Percentiles rank a stretch among this genome's conserved stretches.
phyloP scores from a whole-genome alignment of 306 rosid genomes.

The Arachis hypogaea region DNA sequence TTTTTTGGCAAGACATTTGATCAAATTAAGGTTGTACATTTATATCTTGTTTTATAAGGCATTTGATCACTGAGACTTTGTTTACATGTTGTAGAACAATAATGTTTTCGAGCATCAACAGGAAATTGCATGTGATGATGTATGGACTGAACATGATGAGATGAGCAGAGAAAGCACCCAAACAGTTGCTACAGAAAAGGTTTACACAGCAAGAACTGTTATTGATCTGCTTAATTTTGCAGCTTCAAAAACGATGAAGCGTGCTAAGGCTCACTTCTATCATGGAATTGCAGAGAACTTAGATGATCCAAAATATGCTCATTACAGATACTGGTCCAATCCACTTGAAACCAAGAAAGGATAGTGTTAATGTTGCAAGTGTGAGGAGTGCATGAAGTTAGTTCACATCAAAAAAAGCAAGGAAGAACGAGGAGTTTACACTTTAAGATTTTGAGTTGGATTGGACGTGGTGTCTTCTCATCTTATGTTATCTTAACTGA shows the following conservation, averaged over 20 bases:
- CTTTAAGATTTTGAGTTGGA: too few relatives aligned
- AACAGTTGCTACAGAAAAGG: slow-evolving; percentile 46
- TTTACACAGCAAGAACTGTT: slow-evolving; percentile 54
- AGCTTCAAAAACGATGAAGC: slow-evolving; percentile 71
- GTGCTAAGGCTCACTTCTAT: slow-evolving; percentile 75
- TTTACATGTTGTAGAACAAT: slow-evolving; percentile 9
- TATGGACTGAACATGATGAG: slow-evolving; percentile 61
- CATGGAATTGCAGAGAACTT: slow-evolving; percentile 79
- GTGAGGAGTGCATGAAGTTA: too few relatives aligned
- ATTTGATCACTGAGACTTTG: background rate
- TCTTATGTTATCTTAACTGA: too few relatives aligned
- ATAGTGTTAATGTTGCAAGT: too few relatives aligned
- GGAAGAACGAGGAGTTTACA: too few relatives aligned
- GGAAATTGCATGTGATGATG: slow-evolving; percentile 55
- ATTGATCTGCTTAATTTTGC: slow-evolving; percentile 56
- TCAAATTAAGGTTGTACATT: too few relatives aligned
- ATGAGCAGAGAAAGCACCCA: slow-evolving; percentile 50
- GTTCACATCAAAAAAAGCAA: too few relatives aligned
- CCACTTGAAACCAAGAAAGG: slow-evolving; percentile 82
- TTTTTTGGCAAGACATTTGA: slow-evolving; percentile 65
- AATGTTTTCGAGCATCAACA: slow-evolving; percentile 36
- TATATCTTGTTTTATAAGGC: too few relatives aligned
- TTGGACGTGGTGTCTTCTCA: too few relatives aligned
- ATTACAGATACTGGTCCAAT: slow-evolving; percentile 87
- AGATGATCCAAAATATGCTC: slow-evolving; percentile 66